Base-by-base conservation (phyloP, 164 flowering plant genomes). In the Vitis labrusca region DNA sequence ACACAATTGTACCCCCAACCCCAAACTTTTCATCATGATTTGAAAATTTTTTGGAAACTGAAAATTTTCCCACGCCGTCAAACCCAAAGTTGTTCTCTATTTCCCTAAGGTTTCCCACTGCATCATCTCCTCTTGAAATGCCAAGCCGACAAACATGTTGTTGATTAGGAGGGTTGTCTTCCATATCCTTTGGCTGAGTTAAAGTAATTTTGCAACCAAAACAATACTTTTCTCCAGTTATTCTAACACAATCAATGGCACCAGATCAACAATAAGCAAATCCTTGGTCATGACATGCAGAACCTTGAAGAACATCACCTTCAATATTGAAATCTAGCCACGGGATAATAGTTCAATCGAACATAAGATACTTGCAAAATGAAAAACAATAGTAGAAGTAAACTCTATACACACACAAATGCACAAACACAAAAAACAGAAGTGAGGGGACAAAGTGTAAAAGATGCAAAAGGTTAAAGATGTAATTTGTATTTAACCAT, bases 261-360 rank as follows among this genome's bases (percentile, higher is more conserved):
- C 93, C 93, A 59, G 90, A 87, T 88, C 93, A 89, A 66, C 91
- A 89, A 75, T 89, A 87, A 30, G 86, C 86, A 81, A 89, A 87
- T 1, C 88, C 93, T 13, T 80, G 59, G 48, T 85, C 83, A 50
- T 79, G 65, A 61, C 85, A 83, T 19, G 79, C 85, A 52, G 76
- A 72, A 56, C 91, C 91, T 69, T 63, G 73, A 44, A 83, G 79
- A 15, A 87, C 91, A 75, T 79, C 66, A 54, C 67, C 78, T 73
- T 85, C 86, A 19, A 89, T 72, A 66, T 79, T 69, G 66, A 89
- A 89, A 86, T 87, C 93, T 87, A 79, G 51, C 49, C 61, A 68
- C 29, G 68, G 1, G 15, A 14, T 5, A 10, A 73, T 2, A 16
- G 53, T 66, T 63, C 56, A 64, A 63, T 12, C 52, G 57, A 17